Evolutionary conservation across 352 stramenopile genomes (phyloP).

Genomic region (Peronospora belbahrii): DNA sequence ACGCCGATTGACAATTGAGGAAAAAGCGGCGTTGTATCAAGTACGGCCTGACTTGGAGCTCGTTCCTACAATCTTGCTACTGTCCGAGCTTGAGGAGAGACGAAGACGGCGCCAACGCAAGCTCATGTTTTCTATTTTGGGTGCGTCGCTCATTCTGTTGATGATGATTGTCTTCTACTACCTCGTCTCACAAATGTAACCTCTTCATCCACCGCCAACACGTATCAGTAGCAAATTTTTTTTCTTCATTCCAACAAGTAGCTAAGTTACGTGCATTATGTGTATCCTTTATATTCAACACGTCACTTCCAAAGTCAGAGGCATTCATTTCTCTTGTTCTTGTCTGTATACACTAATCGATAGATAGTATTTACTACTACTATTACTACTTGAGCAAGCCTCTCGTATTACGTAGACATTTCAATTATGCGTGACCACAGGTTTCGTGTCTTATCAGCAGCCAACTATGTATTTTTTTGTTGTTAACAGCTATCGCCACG

Average conservation of each 20-base stretch:
- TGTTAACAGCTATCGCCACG: not conserved
- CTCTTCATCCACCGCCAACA: too few species aligned
- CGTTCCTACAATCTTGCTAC: slow-evolving; percentile 46
- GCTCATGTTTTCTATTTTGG: slow-evolving; percentile 61
- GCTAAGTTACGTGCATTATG: not conserved
- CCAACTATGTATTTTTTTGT: too few species aligned
- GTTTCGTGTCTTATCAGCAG: not conserved
- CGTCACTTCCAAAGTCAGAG: too few species aligned
- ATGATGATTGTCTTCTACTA: slow-evolving; percentile 81
- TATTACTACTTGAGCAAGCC: not conserved
- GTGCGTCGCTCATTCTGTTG: slow-evolving; percentile 52
- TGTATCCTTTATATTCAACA: slow-evolving; percentile 22
- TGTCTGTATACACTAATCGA: too few species aligned
- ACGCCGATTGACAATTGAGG: slow-evolving; percentile 63
- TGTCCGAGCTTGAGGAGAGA: slow-evolving; percentile 57
- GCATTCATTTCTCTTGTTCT: too few species aligned
- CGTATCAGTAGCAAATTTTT: too few species aligned
- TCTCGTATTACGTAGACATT: not conserved
- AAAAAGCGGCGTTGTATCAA: slow-evolving; percentile 67
- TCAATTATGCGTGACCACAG: not conserved
- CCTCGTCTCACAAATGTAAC: slow-evolving; percentile 53
- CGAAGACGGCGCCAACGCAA: slow-evolving; percentile 52
- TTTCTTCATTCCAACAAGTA: too few species aligned
- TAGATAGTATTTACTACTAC: too few species aligned
- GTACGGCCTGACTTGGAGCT: slow-evolving; percentile 63